Percentiles rank a stretch among this genome's conserved stretches.
Conservation (phyloP, 2,329 filamentous ascomycete species). For the Aspergillus novofumigatus region DNA sequence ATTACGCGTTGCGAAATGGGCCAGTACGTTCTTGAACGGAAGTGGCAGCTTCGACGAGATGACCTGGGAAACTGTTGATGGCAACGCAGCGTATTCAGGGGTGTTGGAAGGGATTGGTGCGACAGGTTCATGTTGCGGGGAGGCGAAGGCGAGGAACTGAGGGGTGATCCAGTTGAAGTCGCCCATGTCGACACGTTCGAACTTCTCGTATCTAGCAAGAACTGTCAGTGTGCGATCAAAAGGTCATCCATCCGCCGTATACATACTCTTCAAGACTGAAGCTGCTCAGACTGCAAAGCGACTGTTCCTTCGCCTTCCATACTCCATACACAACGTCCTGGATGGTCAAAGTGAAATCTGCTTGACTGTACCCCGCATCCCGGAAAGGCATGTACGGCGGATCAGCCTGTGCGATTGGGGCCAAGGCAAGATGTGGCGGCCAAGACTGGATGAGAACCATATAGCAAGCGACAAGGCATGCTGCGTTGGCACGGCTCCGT, state of each 20-base stretch:
- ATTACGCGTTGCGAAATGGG: slow-evolving; percentile 80
- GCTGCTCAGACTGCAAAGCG: slow-evolving; percentile 83
- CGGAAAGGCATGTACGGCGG: slow-evolving; percentile 98
- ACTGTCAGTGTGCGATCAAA: slow-evolving; percentile 10
- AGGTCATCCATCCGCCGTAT: not conserved
- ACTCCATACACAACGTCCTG: slow-evolving; percentile 98
- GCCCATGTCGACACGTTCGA: slow-evolving; percentile 92
- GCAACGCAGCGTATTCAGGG: slow-evolving; percentile 69
- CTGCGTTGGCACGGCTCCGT: slow-evolving; percentile 83
- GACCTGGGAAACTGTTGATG: slow-evolving; percentile 70
- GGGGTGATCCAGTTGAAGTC: slow-evolving; percentile 99
- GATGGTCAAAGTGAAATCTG: slow-evolving; percentile 90
- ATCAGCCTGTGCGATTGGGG: slow-evolving; percentile 93
- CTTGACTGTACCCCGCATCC: slow-evolving; percentile 96
- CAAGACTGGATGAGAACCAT: slow-evolving; percentile 98
- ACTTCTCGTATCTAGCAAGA: slow-evolving; percentile 72
- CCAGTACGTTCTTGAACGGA: slow-evolving; percentile 93
- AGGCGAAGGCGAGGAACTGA: slow-evolving; percentile 92
- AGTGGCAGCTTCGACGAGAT: slow-evolving; percentile 67
- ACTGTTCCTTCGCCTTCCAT: slow-evolving; percentile 97
- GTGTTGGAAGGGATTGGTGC: slow-evolving; percentile 68
- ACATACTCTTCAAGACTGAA: slow-evolving; percentile 86
- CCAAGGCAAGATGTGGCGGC: slow-evolving; percentile 91
- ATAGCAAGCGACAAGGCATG: slow-evolving; percentile 92
- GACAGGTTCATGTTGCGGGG: slow-evolving; percentile 77